Evolutionary conservation across 1,284 basidiomycete genomes (phyloP).

Genomic region (Butyriboletus appendiculatus): DNA sequence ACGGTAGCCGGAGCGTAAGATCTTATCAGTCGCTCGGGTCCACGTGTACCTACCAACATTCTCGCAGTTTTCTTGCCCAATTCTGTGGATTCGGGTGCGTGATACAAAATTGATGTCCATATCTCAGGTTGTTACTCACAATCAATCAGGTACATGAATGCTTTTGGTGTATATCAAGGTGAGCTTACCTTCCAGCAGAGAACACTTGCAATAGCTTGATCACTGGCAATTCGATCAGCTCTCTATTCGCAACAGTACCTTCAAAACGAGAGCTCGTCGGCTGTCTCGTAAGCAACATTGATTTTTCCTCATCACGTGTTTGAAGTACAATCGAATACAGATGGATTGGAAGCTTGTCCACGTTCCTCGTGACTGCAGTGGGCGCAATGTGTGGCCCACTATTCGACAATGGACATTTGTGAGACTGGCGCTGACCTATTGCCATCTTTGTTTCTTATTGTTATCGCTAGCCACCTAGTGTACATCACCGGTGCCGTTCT

Average conservation of each 20-base stretch:
- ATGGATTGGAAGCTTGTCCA: slow-evolving; percentile 32
- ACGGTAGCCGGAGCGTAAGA: slow-evolving; percentile 32
- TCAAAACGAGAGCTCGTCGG: slow-evolving; percentile 30
- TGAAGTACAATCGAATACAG: slow-evolving; percentile 12
- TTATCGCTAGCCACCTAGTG: slow-evolving; percentile 9
- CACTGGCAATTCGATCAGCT: slow-evolving; percentile 7
- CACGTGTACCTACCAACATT: not conserved
- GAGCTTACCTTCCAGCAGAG: not conserved
- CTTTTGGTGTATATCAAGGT: slow-evolving; percentile 40
- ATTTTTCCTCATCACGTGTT: not conserved
- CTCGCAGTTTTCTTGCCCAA: slow-evolving; percentile 27
- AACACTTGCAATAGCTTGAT: not conserved
- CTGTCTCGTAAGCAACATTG: slow-evolving; percentile 29
- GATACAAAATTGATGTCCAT: not conserved
- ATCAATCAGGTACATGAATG: slow-evolving; percentile 19
- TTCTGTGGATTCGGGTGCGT: slow-evolving; percentile 33
- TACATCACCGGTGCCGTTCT: slow-evolving; percentile 28
- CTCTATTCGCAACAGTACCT: slow-evolving; percentile 35
- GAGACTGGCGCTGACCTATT: not conserved
- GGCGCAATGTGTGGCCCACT: slow-evolving; percentile 28
- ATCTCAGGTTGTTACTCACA: not conserved
- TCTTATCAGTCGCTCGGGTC: not conserved
- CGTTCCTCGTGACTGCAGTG: slow-evolving; percentile 22
- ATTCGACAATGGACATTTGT: slow-evolving; percentile 37
- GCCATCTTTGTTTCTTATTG: not conserved